Conservation (phyloP, 2,329 filamentous ascomycete genomes). For the Trichoderma brevicompactum region DNA sequence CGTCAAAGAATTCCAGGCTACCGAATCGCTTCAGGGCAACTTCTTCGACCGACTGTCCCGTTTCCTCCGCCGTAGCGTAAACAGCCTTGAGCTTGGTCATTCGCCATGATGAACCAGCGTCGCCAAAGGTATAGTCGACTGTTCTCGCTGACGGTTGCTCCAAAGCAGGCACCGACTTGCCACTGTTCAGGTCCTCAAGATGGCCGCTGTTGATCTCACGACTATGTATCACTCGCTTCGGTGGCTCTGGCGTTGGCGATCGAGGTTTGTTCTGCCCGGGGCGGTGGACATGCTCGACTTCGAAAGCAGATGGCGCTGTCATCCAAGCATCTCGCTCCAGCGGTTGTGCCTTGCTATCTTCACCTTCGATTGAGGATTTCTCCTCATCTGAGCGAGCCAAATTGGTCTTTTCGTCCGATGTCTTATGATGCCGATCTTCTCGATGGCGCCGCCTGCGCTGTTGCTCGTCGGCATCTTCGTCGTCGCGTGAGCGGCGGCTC, state of each 20-base stretch:
- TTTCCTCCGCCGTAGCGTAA: constrained; percentile 78
- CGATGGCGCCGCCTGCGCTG: constrained; percentile 38
- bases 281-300: constrained; percentile 80
- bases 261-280: constrained; percentile 57
- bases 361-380: constrained; percentile 40
- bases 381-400: constrained; percentile 58
- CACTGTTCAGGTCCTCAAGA: constrained; percentile 63
- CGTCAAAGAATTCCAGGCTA: constrained; percentile 81
- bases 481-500: constrained; percentile 55
- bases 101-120: constrained; percentile 88
- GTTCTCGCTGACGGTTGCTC: constrained; percentile 52
- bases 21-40: constrained; percentile 83
- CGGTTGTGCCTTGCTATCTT: constrained; percentile 37
- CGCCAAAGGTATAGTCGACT: constrained; percentile 84
- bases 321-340: constrained; percentile 89
- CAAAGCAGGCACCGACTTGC: constrained; percentile 39
- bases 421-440: constrained; percentile 45
- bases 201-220: constrained; percentile 75
- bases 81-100: constrained; percentile 93
- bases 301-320: constrained; percentile 80
- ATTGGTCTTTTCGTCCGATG: constrained; percentile 55
- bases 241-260: constrained; percentile 49
- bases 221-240: constrained; percentile 73
- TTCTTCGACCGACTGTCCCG: constrained; percentile 74
- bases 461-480: constrained; percentile 54